A percentile compares a stretch with the other conserved stretches of the same genome.
Evolutionary conservation across 306 rosid species (phyloP).

Genomic region (Boehmeria nivea): DNA sequence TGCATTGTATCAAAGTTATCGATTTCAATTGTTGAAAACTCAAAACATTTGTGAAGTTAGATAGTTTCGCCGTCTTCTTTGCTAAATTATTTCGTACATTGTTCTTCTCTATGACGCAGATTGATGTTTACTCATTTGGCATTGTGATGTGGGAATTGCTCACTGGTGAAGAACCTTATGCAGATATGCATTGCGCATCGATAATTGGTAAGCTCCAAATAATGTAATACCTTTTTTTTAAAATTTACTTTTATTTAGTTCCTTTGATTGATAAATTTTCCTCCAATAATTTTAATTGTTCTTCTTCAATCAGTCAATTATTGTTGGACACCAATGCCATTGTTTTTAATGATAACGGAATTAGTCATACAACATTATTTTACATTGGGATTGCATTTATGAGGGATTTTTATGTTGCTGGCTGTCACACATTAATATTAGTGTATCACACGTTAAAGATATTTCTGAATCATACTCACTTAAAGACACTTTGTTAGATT

Average conservation of each 20-base stretch:
- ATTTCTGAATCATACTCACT: no score
- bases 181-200: conserved; percentile 96
- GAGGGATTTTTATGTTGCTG: no score
- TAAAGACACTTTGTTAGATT: no score
- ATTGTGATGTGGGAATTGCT: conserved; percentile 99
- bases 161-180: conserved; percentile 93
- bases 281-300: not conserved
- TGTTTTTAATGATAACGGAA: no score
- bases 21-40: not conserved
- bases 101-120: conserved; percentile 49
- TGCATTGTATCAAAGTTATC: not conserved
- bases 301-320: conserved; percentile 17
- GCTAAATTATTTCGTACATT: conserved; percentile 7
- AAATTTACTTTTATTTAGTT: not conserved
- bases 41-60: conserved; percentile 5
- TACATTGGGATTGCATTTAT: no score
- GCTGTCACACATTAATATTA: no score
- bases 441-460: no score
- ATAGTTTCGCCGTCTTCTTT: conserved; percentile 2
- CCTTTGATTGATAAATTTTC: not conserved
- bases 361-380: no score
- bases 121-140: conserved; percentile 96
- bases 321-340: no score
- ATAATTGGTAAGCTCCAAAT: conserved; percentile 70
- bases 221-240: not conserved